These are phyloP conservation scores for Populus ilicifolia DNA, from an alignment of 345 rosid species.

Conservation along the genomic window DNA sequence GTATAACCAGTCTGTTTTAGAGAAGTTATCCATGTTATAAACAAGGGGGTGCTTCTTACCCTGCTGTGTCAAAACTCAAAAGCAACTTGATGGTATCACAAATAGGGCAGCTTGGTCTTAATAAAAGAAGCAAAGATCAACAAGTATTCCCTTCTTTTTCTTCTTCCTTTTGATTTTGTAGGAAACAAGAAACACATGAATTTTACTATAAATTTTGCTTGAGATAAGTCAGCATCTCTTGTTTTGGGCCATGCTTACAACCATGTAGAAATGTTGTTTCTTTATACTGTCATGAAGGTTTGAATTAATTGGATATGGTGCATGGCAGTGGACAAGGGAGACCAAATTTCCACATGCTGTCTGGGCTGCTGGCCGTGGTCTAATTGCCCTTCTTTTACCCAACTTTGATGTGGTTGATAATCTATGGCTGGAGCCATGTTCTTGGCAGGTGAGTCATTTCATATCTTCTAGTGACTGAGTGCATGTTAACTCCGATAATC, in stretches of 20 bases:
- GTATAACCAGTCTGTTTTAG: no score
- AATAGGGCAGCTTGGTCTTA: no score
- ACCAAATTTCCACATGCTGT: constrained; percentile 88
- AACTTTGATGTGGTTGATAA: constrained; percentile 79
- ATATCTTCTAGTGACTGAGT: neutral
- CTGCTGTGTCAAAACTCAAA: no score
- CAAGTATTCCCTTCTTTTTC: no score
- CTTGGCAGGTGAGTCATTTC: constrained; percentile 65
- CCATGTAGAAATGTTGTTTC: constrained; percentile 3
- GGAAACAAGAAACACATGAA: neutral
- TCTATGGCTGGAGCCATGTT: constrained; percentile 87
- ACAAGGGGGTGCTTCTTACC: no score
- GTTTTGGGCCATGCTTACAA: neutral
- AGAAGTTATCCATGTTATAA: no score
- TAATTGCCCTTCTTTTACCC: constrained; percentile 70
- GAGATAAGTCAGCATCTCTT: neutral
- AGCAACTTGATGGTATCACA: no score
- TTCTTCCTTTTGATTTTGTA: neutral
- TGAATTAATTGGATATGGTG: constrained; percentile 11
- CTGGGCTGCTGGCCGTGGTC: constrained; percentile 97
- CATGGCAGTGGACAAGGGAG: constrained; percentile 76
- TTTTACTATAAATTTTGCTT: neutral
- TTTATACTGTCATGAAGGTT: constrained; percentile 2
- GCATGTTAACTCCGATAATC: neutral
- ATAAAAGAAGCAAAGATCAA: no score